Evolutionary conservation across 805 yeast species (phyloP).

Genomic region (Yarrowia phangngaensis): DNA sequence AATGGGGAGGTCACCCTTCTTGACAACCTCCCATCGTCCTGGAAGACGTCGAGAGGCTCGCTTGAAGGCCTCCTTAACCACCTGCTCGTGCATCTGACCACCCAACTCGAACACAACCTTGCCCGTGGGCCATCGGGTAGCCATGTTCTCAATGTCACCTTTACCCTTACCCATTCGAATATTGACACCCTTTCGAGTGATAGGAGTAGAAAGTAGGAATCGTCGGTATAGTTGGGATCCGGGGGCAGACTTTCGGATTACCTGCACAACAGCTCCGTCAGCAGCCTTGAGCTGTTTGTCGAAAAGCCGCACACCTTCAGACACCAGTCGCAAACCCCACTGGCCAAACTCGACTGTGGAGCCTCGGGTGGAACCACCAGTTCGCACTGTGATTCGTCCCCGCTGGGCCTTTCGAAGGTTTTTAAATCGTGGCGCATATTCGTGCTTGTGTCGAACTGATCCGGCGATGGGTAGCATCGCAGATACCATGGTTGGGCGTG

Average conservation of each 20-base stretch:
- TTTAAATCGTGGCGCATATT: conserved; percentile 59
- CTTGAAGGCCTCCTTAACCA: conserved; percentile 83
- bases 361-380: conserved; percentile 91
- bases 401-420: conserved; percentile 74
- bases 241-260: conserved; percentile 60
- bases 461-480: conserved; percentile 9
- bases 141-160: conserved; percentile 97
- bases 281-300: conserved; percentile 91
- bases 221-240: conserved; percentile 76
- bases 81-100: conserved; percentile 75
- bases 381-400: conserved; percentile 90
- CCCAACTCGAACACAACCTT: conserved; percentile 81
- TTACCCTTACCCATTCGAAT: conserved; percentile 99
- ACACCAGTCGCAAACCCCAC: conserved; percentile 79
- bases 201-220: conserved; percentile 78
- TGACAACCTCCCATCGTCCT: conserved; percentile 83
- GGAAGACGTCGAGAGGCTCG: conserved; percentile 91
- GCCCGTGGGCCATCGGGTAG: conserved; percentile 92
- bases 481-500: conserved; percentile 14
- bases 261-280: conserved; percentile 77
- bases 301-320: conserved; percentile 81
- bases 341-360: conserved; percentile 75
- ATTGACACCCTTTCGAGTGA: conserved; percentile 94
- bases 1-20: conserved; percentile 59
- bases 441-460: conserved; percentile 31